Conservation (phyloP, 495 filamentous ascomycete genomes). For the Wilcoxina mikolae region DNA sequence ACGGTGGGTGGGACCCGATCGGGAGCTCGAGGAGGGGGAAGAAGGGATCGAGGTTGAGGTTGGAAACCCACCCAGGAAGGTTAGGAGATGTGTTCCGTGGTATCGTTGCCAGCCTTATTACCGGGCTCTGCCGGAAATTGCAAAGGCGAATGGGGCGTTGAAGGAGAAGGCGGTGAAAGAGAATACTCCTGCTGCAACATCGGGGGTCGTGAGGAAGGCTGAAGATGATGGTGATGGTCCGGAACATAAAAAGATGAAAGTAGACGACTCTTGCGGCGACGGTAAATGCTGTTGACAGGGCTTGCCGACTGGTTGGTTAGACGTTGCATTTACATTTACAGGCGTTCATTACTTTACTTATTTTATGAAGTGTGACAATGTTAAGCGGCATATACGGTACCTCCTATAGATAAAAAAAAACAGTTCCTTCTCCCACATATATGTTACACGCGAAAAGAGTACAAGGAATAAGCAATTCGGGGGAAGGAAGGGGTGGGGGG, state of each 20-base stretch:
- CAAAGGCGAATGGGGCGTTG: constrained; percentile 64
- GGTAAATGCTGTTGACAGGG: too few species aligned
- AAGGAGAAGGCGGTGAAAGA: constrained; percentile 41
- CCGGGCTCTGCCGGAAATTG: constrained; percentile 76
- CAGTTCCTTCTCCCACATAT: too few species aligned
- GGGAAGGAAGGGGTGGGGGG: too few species aligned
- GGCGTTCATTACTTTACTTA: too few species aligned
- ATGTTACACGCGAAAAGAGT: too few species aligned
- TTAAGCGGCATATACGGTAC: too few species aligned
- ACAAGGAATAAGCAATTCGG: too few species aligned
- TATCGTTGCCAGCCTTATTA: constrained; percentile 91
- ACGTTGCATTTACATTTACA: too few species aligned
- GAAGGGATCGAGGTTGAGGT: constrained; percentile 26
- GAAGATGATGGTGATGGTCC: not conserved
- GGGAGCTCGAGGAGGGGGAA: constrained; percentile 25
- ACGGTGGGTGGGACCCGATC: constrained; percentile 22
- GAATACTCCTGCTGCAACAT: constrained; percentile 18
- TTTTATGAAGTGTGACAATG: too few species aligned
- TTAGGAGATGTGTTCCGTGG: constrained; percentile 42
- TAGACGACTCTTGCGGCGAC: too few species aligned
- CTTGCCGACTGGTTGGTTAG: not conserved
- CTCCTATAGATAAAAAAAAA: too few species aligned
- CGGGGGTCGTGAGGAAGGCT: constrained; percentile 3
- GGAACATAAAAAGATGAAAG: not conserved
- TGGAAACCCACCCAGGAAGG: constrained; percentile 12